Conservation (phyloP, 768 basidiomycete genomes). For the Artomyces pyxidatus region DNA sequence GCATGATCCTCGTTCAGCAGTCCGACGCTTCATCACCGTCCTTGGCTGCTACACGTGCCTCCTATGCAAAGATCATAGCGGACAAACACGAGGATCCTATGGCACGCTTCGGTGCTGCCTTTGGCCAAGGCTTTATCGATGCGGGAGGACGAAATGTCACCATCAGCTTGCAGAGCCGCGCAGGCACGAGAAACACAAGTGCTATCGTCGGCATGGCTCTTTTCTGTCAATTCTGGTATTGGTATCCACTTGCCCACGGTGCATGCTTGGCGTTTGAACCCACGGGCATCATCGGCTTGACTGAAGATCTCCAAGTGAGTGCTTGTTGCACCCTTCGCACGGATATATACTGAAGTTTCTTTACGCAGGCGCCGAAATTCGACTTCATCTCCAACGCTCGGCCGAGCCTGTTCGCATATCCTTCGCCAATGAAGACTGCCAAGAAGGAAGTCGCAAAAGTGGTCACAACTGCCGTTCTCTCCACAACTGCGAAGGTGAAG, state of each 20-base stretch:
- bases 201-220: constrained; percentile 97
- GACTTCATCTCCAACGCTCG: constrained; percentile 85
- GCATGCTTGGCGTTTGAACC: constrained; percentile 90
- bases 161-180: constrained; percentile 87
- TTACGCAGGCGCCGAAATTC: constrained; percentile 79
- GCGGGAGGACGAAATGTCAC: constrained; percentile 96
- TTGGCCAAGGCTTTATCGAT: constrained; percentile 96
- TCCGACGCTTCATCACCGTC: constrained; percentile 86
- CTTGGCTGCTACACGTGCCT: constrained; percentile 67
- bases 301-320: constrained; percentile 74
- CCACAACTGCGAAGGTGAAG: constrained; percentile 95
- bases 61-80: constrained; percentile 81
- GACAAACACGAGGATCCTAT: constrained; percentile 99
- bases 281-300: constrained; percentile 89
- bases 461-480: constrained; percentile 90
- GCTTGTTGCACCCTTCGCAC: background rate
- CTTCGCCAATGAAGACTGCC: constrained; percentile 74
- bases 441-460: constrained; percentile 91
- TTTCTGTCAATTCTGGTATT: constrained; percentile 99
- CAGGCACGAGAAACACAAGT: constrained; percentile 86
- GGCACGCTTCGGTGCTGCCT: constrained; percentile 94
- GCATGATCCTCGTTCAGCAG: constrained; percentile 96
- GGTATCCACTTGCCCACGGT: constrained; percentile 96
- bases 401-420: constrained; percentile 91
- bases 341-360: constrained; percentile 7